phyloP scores from a whole-genome alignment of 176 grass and related monocot genomes.

The Oryza rufipogon region DNA sequence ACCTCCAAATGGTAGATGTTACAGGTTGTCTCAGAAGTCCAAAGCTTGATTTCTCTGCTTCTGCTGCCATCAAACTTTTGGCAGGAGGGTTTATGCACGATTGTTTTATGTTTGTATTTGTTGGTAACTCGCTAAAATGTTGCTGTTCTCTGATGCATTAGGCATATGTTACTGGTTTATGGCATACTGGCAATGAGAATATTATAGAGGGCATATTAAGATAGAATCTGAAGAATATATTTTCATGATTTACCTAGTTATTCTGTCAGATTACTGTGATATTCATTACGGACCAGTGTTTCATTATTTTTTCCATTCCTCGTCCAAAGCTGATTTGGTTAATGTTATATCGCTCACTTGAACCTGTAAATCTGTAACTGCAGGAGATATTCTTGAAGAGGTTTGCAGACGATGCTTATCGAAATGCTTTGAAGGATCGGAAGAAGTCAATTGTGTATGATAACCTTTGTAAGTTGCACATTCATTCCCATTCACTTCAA shows the following conservation, averaged over 20 bases:
- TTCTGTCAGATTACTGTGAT: neutral
- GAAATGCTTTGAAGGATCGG: constrained; percentile 53
- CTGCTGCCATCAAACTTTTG: neutral
- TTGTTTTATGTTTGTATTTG: neutral
- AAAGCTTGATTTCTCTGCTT: constrained; percentile 1
- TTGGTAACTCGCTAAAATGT: neutral
- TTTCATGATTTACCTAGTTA: neutral
- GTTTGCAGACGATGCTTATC: constrained; percentile 65
- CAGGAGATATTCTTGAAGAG: constrained; percentile 89
- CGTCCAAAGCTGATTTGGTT: constrained; percentile 9
- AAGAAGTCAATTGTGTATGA: constrained; percentile 79
- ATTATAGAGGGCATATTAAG: neutral
- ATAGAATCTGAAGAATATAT: constrained; percentile 3
- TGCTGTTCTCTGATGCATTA: neutral
- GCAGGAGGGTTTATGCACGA: neutral
- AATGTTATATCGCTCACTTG: constrained; percentile 13
- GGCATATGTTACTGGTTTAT: neutral
- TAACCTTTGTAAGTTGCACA: constrained; percentile 65
- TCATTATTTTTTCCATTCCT: neutral
- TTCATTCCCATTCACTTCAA: neutral
- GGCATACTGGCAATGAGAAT: neutral
- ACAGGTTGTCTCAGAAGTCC: neutral
- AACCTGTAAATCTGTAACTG: constrained; percentile 17
- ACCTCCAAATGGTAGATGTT: neutral
- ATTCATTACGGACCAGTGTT: neutral